Evolutionary conservation across 2,329 filamentous ascomycete genomes (phyloP), one percentile per base, ranked within the genome.

Genomic region (Penicillium sp.): DNA sequence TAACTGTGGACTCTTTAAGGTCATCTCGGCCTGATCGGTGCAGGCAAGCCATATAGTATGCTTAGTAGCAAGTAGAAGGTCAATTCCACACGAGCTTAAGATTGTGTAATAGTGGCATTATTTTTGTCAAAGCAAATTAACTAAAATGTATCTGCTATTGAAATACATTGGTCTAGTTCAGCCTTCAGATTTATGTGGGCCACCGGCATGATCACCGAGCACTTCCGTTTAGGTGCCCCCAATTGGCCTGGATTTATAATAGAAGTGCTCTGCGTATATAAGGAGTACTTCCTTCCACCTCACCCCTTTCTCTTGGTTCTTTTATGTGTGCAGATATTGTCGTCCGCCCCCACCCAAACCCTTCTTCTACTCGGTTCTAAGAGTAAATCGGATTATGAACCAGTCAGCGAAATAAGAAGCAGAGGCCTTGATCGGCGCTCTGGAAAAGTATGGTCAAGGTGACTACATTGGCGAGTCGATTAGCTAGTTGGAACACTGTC

Each of bases 401-500:
- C 12, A 53, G 31, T 50, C 58, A 6, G 37, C 63, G 9, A 17
- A 45, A 12, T 19, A 58, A 47, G 63, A 56, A 36, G 67, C 68
- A 8, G 40, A 61, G 28, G 31, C 59, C 6, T 48, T 70, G 2
- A 47, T 70, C 9, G 17, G n/a, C 9, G 55, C 65, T 11, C 61
- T 73, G 8, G 68, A 71, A 40, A 52, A 65, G 16, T 60, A 74
- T 55, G 70, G 70, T 14, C 64, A 72, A 48, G 65, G 64, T 1
- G 70, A 73, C 42, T 73, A 72, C 54, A 69, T 73, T 7, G 69
- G 69, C 31, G 70, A 73, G 59, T 67, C 66, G 1, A 70, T 73
- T 50, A 71, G 64, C 37, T 69, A 73, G 42, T 65, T 73, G 4
- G 67, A 73, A 44, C 70, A 73, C 48, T 69, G 60, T 33, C 59